Percentiles rank a stretch among this genome's conserved stretches.
These are phyloP conservation scores for Cladophialophora exuberans DNA, from an alignment of 2,329 filamentous ascomycete species.

Conservation along the genomic window DNA sequence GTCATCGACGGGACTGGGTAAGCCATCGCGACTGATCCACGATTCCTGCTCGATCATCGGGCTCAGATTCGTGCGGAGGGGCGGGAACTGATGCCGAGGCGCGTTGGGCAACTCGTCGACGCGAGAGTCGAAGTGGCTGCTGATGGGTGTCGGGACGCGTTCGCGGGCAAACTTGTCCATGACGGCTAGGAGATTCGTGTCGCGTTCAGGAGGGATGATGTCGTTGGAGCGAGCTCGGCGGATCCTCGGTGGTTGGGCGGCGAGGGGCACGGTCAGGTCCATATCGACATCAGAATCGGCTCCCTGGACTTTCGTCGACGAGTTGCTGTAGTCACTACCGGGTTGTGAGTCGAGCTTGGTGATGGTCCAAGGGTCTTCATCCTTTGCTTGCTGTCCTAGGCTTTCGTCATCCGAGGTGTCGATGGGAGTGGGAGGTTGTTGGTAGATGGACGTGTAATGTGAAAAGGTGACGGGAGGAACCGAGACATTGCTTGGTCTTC, in stretches of 20 bases:
- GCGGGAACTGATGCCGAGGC: conserved; percentile 29
- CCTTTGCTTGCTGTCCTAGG: conserved; percentile 10
- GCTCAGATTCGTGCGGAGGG: conserved; percentile 30
- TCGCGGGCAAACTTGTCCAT: conserved; percentile 25
- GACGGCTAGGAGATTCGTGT: conserved; percentile 17
- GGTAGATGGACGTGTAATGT: conserved; percentile 28
- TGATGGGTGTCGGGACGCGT: conserved; percentile 32
- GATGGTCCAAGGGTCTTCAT: conserved; percentile 9
- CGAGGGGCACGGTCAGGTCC: conserved; percentile 13
- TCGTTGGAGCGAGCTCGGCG: conserved; percentile 33
- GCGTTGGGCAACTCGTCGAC: conserved; percentile 22
- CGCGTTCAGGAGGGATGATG: conserved; percentile 28
- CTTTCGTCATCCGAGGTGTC: conserved; percentile 32
- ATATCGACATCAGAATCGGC: conserved; percentile 21
- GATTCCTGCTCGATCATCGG: conserved; percentile 34
- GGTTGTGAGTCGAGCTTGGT: conserved; percentile 10
- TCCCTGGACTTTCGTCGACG: conserved; percentile 13
- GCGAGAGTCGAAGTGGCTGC: conserved; percentile 30
- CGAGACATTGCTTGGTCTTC: conserved; percentile 23
- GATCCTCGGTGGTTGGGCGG: conserved; percentile 11
- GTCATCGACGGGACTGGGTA: conserved; percentile 30
- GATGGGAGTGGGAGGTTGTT: conserved; percentile 32
- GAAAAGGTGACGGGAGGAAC: conserved; percentile 20
- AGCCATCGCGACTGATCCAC: conserved; percentile 29
- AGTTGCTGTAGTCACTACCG: conserved; percentile 16